phyloP scores from a whole-genome alignment of 768 basidiomycete genomes.

The Tephrocybe sp. region DNA sequence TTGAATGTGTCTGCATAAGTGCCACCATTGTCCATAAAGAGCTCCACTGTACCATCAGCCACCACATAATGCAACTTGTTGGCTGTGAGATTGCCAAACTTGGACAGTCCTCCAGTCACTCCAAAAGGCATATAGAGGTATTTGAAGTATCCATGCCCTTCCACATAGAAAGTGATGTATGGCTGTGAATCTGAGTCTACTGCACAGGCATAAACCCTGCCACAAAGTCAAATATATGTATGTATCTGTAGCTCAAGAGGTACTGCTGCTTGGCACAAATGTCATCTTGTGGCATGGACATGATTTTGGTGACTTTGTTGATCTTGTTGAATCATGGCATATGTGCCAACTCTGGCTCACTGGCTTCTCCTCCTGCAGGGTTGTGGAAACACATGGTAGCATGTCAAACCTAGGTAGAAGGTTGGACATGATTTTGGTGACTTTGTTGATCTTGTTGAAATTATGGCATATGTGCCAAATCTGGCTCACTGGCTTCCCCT shows the following conservation, averaged over 20 bases:
- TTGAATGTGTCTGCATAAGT: constrained; percentile 31
- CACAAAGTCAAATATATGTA: too few relatives aligned
- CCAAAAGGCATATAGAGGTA: constrained; percentile 45
- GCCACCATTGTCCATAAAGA: constrained; percentile 40
- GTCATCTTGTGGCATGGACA: constrained; percentile 34
- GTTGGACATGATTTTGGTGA: background rate
- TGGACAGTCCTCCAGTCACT: constrained; percentile 36
- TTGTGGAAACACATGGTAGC: too few relatives aligned
- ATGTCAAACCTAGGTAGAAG: too few relatives aligned
- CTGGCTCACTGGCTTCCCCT: too few relatives aligned
- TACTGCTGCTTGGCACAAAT: constrained; percentile 39
- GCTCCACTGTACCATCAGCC: constrained; percentile 23
- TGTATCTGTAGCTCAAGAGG: constrained; percentile 35
- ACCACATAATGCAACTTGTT: constrained; percentile 24
- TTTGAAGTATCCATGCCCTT: constrained; percentile 3
- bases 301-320: too few relatives aligned
- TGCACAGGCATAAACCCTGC: too few relatives aligned
- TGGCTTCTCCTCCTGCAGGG: too few relatives aligned
- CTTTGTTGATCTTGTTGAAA: too few relatives aligned
- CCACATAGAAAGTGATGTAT: too few relatives aligned
- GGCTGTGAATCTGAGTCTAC: too few relatives aligned
- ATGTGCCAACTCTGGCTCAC: constrained; percentile 30
- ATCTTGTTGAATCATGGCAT: constrained; percentile 36
- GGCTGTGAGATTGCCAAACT: constrained; percentile 30
- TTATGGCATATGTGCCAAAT: too few relatives aligned